phyloP scores from a whole-genome alignment of 768 basidiomycete genomes.

The Favolaschia claudopus region DNA sequence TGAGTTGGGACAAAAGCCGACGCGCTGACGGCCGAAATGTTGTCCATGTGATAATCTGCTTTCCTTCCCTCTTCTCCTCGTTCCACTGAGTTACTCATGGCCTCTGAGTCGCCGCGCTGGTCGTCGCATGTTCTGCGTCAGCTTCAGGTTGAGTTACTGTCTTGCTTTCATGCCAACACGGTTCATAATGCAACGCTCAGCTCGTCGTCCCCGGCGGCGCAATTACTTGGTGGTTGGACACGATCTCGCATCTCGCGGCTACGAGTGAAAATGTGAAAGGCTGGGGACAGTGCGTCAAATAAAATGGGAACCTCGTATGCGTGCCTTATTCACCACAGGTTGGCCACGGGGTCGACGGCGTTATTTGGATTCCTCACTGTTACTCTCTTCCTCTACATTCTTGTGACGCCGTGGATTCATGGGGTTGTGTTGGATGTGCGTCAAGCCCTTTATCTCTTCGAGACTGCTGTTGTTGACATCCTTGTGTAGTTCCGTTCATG shows the following conservation, averaged over 20 bases:
- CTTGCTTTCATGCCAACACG: conserved; percentile 55
- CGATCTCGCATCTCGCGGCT: conserved; percentile 57
- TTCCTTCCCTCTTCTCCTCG: neutral
- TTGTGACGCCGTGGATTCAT: conserved; percentile 70
- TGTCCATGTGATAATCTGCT: neutral
- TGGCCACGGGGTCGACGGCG: conserved; percentile 62
- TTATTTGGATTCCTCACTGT: no score
- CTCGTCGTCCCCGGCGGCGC: conserved; percentile 75
- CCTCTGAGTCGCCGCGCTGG: conserved; percentile 15
- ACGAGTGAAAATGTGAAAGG: conserved; percentile 46
- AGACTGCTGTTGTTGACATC: neutral
- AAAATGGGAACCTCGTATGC: no score
- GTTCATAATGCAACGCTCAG: no score
- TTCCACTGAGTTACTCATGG: neutral
- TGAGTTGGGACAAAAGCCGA: no score
- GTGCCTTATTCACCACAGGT: no score
- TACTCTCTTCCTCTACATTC: conserved; percentile 73
- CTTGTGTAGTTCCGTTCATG: conserved; percentile 71
- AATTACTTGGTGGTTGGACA: conserved; percentile 69
- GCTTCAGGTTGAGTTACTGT: conserved; percentile 8
- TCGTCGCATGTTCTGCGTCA: conserved; percentile 30
- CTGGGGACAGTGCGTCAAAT: conserved; percentile 69
- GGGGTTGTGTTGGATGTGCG: conserved; percentile 76
- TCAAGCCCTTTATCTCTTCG: conserved; percentile 15
- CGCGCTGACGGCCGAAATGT: no score